Evolutionary conservation across 2,329 filamentous ascomycete genomes (phyloP).

Genomic region (Alternaria sp.): DNA sequence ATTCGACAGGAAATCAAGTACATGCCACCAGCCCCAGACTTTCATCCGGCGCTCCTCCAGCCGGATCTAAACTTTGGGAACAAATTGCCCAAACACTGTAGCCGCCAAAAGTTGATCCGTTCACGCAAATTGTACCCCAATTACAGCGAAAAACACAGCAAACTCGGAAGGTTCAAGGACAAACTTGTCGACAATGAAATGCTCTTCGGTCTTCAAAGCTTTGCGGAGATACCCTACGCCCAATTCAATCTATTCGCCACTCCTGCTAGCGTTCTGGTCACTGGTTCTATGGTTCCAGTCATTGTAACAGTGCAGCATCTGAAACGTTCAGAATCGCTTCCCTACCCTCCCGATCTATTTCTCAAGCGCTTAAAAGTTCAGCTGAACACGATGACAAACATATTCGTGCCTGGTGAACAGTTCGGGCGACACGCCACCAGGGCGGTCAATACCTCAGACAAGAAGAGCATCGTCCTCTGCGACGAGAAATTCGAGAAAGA

Average conservation of each 20-base stretch:
- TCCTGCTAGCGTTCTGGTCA: constrained; percentile 29
- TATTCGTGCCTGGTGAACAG: constrained; percentile 24
- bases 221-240: constrained; percentile 30
- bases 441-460: constrained; percentile 14
- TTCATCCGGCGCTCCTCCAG: constrained; percentile 23
- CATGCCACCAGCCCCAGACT: constrained; percentile 22
- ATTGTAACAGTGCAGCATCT: constrained; percentile 32
- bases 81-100: constrained; percentile 27
- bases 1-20: constrained; percentile 23
- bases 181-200: constrained; percentile 32
- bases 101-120: constrained; percentile 31
- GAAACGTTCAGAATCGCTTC: constrained; percentile 36
- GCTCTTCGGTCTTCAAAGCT: constrained; percentile 29
- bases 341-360: constrained; percentile 30
- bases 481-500: constrained; percentile 29
- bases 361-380: constrained; percentile 36
- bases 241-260: constrained; percentile 35
- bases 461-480: constrained; percentile 19
- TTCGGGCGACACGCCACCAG: constrained; percentile 9
- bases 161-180: constrained; percentile 31
- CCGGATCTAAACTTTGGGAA: constrained; percentile 26
- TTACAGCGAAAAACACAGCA: constrained; percentile 26
- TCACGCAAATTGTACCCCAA: constrained; percentile 33
- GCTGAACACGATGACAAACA: constrained; percentile 21
- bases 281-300: constrained; percentile 26